Base-by-base conservation (phyloP, 768 basidiomycete genomes). In the Kondoa malvinella region DNA sequence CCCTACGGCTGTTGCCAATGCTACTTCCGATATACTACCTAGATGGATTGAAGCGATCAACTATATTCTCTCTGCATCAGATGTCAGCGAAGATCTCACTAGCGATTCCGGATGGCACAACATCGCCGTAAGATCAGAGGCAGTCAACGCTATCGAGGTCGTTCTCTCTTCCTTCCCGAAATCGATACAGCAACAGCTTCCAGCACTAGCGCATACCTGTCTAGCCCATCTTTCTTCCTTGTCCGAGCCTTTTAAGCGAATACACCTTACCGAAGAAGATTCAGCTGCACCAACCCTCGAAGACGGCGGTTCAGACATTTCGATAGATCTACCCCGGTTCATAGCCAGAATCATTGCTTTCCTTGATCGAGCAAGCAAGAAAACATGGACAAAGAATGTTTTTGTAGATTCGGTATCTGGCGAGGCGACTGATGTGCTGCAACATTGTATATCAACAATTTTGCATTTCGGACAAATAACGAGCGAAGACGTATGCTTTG, bases 41-140 rank as follows among this genome's bases (percentile, higher is more conserved):
- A 81, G 85, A 17, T 99, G 95, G 95, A 78, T 96, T n/a, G 86
- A 87, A 40, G 88, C 89, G 0, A 91, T 96, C 80, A 84, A 84
- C 70, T 83, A 85, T 17, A 80, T 96, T 16, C 79, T 96, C 27
- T 80, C 78, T 64, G 40, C 40, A 8, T 76, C 83, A 26, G 84
- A 89, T 74, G 82, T 86, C 0, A 77, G 80, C 26, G 77, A 78
- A 65, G 91, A 92, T 73, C 80, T 87, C 2, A 8, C 3, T 2
- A 15, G 75, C 80, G 17, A 56, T 17, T 30, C 80, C 26, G 83
- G 83, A 64, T 96, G 92, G 92, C 89, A 94, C 76, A 83, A 83
- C 3, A 77, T 99, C 8, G 80, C 85, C 3, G 80, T 96, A 65
- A 81, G 87, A 62, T 84, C 86, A 56, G 88, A 96, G 74, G 80